Percentiles rank a stretch among this genome's conserved stretches.
Conservation (phyloP, 1,139 yeast genomes). For the Magnusiomyces suaveolens region DNA sequence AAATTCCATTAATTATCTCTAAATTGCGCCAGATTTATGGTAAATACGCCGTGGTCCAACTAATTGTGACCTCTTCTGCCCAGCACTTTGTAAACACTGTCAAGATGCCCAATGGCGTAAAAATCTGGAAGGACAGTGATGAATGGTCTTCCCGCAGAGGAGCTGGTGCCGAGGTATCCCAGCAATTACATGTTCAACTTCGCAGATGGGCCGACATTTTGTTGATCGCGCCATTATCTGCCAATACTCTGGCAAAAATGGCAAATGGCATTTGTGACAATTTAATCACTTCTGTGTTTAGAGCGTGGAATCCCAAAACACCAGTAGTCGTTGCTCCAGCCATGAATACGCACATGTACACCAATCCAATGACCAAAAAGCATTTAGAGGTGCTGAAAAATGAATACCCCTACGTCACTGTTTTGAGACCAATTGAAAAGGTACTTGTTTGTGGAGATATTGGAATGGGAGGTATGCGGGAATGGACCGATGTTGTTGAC, state of each 20-base stretch:
- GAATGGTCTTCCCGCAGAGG: slow-evolving; percentile 56
- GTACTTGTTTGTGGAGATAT: slow-evolving; percentile 92
- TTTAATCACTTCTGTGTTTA: slow-evolving; percentile 63
- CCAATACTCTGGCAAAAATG: slow-evolving; percentile 84
- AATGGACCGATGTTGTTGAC: slow-evolving; percentile 89
- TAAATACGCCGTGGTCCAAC: slow-evolving; percentile 61
- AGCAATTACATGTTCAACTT: slow-evolving; percentile 63
- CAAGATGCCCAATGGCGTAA: slow-evolving; percentile 71
- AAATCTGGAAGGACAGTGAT: slow-evolving; percentile 89
- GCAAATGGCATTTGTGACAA: slow-evolving; percentile 90
- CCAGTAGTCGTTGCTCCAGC: slow-evolving; percentile 93
- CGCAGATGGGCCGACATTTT: slow-evolving; percentile 94
- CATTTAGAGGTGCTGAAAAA: slow-evolving; percentile 56
- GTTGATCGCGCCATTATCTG: slow-evolving; percentile 85
- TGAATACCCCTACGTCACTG: slow-evolving; percentile 63
- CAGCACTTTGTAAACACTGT: slow-evolving; percentile 71
- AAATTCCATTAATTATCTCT: slow-evolving; percentile 77
- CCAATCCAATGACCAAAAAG: slow-evolving; percentile 83
- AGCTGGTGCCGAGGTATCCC: slow-evolving; percentile 51
- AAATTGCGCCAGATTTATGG: slow-evolving; percentile 71
- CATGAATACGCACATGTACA: slow-evolving; percentile 94
- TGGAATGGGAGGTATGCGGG: slow-evolving; percentile 97
- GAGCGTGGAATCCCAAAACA: slow-evolving; percentile 85
- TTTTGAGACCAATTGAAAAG: slow-evolving; percentile 86
- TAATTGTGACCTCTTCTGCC: slow-evolving; percentile 76